Evolutionary conservation across 805 yeast species (phyloP), one percentile per base, ranked within the genome.

Genomic region (Kodamaea kaohsiungensis): DNA sequence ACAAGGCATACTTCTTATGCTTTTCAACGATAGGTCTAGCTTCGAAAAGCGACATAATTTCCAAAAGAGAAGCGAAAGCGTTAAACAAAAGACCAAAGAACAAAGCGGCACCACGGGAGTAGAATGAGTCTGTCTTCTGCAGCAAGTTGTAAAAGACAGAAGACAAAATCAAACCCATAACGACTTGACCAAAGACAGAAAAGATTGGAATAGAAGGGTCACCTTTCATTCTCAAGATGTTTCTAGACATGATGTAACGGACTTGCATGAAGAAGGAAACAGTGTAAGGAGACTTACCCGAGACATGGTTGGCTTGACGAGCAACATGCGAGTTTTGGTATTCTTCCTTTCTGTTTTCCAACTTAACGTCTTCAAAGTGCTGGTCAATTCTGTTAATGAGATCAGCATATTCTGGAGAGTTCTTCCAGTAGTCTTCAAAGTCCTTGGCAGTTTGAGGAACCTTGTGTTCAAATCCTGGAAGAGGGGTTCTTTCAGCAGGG

Each of bases 81-180:
- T 84, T 84, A 68, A 83, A 85, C 62, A 85, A 72, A 48, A 82
- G 76, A 18, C 87, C 85, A 66, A 86, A 86, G 70, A 88, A 88
- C 76, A 88, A 72, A 45, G 86, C 79, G 43, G 90, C 83, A 61
- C 85, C 80, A 63, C 91, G 73, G 61, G 70, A 75, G 65, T 77
- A 83, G 59, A 85, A 79, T 1, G 83, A 76, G 0, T 61, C 67
- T 0, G 88, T 79, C 22, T 64, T 65, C 15, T 64, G 49, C 56
- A 65, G 66, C 57, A 82, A 61, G 59, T 84, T 81, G 68, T 81
- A 84, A 61, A 83, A 85, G 59, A 85, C 76, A 1, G 89, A 84
- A 27, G 85, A 75, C 46, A 82, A 65, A 39, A 85, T 68, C 53
- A 85, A 69, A 33, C 84, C 82, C 84, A 84, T 83, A 10, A 74